These are phyloP conservation scores for Astragalus membranaceus DNA, from an alignment of 306 rosid genomes.

Conservation along the genomic window DNA sequence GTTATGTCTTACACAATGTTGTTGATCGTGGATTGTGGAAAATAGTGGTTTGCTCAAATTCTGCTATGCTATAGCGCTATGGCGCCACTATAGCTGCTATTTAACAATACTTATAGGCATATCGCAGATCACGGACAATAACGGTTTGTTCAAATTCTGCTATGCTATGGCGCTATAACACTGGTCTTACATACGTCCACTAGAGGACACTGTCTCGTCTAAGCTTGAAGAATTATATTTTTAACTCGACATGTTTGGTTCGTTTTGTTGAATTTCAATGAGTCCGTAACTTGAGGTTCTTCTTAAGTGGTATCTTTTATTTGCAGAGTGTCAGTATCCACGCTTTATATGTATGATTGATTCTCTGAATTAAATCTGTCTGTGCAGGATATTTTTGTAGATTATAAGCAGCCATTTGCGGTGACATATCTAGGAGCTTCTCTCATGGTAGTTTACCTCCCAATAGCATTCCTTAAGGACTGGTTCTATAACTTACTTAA, in stretches of 20 bases:
- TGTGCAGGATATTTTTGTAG: constrained; percentile 63
- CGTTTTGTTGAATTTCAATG: not conserved
- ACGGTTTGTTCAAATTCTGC: no score
- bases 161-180: no score
- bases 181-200: not conserved
- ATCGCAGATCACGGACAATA: no score
- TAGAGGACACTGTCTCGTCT: not conserved
- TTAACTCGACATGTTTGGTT: not conserved
- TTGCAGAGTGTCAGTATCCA: no score
- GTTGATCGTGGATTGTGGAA: no score
- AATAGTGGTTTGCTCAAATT: no score
- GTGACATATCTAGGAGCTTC: constrained; percentile 98
- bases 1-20: not conserved
- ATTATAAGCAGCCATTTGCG: constrained; percentile 96
- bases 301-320: no score
- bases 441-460: constrained; percentile 97
- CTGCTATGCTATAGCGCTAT: no score
- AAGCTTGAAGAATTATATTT: constrained; percentile 10
- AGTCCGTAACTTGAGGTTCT: constrained; percentile 6
- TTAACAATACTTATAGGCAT: no score
- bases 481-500: constrained; percentile 59
- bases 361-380: constrained; percentile 27
- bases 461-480: constrained; percentile 89
- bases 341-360: not conserved
- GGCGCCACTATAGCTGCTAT: no score